Percentiles rank a stretch among this genome's conserved stretches.
These are phyloP conservation scores for Scleroderma citrinum DNA, from an alignment of 768 basidiomycete genomes.

Conservation along the genomic window DNA sequence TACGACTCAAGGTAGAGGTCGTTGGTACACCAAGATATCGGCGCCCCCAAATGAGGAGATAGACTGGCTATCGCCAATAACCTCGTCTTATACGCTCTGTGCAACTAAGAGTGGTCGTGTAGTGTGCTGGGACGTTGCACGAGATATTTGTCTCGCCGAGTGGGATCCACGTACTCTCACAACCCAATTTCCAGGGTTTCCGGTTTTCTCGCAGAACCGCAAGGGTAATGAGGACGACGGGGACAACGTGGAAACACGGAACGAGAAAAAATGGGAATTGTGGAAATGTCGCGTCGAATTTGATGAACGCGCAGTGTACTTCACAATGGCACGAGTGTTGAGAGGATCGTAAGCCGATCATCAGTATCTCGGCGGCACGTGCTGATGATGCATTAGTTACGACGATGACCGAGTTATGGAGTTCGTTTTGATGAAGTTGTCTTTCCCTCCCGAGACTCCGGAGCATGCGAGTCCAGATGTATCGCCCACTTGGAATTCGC, in stretches of 20 bases:
- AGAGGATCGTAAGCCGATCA: slow-evolving; percentile 38
- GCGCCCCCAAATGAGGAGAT: slow-evolving; percentile 65
- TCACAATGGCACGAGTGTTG: slow-evolving; percentile 67
- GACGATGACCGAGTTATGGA: slow-evolving; percentile 63
- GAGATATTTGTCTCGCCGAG: slow-evolving; percentile 55
- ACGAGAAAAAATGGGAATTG: slow-evolving; percentile 52
- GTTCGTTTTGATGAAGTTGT: slow-evolving; percentile 64
- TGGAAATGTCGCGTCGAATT: slow-evolving; percentile 80
- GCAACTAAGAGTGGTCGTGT: slow-evolving; percentile 72
- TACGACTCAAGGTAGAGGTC: slow-evolving; percentile 1
- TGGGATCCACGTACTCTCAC: slow-evolving; percentile 50
- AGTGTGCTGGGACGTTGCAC: slow-evolving; percentile 70
- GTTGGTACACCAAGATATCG: slow-evolving; percentile 66
- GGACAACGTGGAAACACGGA: slow-evolving; percentile 3
- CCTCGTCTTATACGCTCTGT: slow-evolving; percentile 70
- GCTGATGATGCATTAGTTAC: slow-evolving; percentile 32
- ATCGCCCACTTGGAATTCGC: slow-evolving; percentile 6
- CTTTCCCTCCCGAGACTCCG: slow-evolving; percentile 46
- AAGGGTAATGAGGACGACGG: slow-evolving; percentile 12
- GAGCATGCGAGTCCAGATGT: slow-evolving; percentile 25
- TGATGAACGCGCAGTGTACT: slow-evolving; percentile 63
- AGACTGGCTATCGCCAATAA: slow-evolving; percentile 74
- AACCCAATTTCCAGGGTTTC: slow-evolving; percentile 1
- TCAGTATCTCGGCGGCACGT: background rate
- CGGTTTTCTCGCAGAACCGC: slow-evolving; percentile 6